phyloP scores from a whole-genome alignment of 768 basidiomycete genomes.

The Galerina sulciceps region DNA sequence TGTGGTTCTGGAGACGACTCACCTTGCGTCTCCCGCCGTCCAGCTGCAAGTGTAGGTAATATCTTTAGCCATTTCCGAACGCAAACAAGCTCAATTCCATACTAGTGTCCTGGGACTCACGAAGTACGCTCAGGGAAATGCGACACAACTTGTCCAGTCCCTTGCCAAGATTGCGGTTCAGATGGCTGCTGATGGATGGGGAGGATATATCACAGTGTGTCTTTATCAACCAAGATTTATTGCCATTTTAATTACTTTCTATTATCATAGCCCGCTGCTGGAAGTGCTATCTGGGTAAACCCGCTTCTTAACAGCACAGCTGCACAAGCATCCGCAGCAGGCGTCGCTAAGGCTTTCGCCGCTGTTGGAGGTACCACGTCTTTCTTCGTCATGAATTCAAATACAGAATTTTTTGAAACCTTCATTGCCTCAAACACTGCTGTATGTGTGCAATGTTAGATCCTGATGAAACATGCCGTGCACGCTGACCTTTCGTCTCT shows the following conservation, averaged over 20 bases:
- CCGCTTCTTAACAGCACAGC: slow-evolving; percentile 11
- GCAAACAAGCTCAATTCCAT: background rate
- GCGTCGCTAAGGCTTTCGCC: slow-evolving; percentile 17
- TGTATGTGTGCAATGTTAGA: background rate
- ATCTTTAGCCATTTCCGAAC: background rate
- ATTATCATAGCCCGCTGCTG: slow-evolving; percentile 8
- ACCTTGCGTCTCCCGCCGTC: slow-evolving; percentile 14
- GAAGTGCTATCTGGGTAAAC: slow-evolving; percentile 20
- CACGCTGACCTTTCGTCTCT: background rate
- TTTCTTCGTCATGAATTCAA: slow-evolving; percentile 19
- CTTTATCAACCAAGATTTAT: background rate
- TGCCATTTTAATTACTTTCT: background rate
- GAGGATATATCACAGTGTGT: slow-evolving; percentile 24
- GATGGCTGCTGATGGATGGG: slow-evolving; percentile 23
- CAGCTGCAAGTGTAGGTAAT: slow-evolving; percentile 18
- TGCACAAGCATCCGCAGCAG: slow-evolving; percentile 16
- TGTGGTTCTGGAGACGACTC: slow-evolving; percentile 32
- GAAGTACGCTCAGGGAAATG: slow-evolving; percentile 11
- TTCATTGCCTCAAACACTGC: slow-evolving; percentile 22
- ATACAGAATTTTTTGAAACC: slow-evolving; percentile 20
- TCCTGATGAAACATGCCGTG: background rate
- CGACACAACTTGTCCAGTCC: slow-evolving; percentile 13
- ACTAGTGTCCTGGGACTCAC: slow-evolving; percentile 17
- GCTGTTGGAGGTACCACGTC: slow-evolving; percentile 16
- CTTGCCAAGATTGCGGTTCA: slow-evolving; percentile 15